These are phyloP conservation scores for Ganoderma sp. DNA, from an alignment of 1,284 basidiomycete genomes.

Conservation along the genomic window DNA sequence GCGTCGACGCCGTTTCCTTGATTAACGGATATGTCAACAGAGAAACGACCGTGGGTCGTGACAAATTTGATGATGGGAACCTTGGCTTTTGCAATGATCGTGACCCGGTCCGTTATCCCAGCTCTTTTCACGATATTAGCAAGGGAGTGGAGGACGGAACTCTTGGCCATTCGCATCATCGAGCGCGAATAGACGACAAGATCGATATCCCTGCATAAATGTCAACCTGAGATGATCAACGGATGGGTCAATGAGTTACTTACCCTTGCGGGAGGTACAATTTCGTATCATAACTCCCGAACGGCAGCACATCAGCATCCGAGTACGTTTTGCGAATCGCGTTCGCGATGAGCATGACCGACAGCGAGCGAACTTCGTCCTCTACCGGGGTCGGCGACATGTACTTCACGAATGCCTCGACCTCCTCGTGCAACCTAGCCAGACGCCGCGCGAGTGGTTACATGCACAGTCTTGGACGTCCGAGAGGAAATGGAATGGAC, in stretches of 20 bases:
- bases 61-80: constrained; percentile 96
- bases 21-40: constrained; percentile 92
- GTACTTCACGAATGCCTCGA: constrained; percentile 85
- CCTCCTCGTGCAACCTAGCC: constrained; percentile 80
- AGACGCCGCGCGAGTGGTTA: constrained; percentile 9
- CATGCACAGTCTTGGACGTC: constrained; percentile 22
- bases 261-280: constrained; percentile 94
- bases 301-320: constrained; percentile 85
- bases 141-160: constrained; percentile 63
- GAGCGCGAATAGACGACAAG: constrained; percentile 71
- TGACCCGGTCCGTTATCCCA: constrained; percentile 71
- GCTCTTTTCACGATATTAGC: constrained; percentile 69
- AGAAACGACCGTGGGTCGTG: constrained; percentile 77
- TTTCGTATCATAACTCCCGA: constrained; percentile 94
- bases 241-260: constrained; percentile 35
- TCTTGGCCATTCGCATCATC: constrained; percentile 68
- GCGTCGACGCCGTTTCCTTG: constrained; percentile 86
- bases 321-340: constrained; percentile 73
- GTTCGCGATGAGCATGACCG: constrained; percentile 76
- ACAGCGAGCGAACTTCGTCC: constrained; percentile 81
- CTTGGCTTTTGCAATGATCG: constrained; percentile 87
- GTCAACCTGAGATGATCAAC: neutral
- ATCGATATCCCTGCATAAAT: constrained; percentile 69
- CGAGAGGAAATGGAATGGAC: constrained; percentile 17
- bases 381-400: constrained; percentile 88